A percentile compares a stretch with the other conserved stretches of the same genome.
These are phyloP conservation scores for Ilyonectria destructans DNA, from an alignment of 2,329 filamentous ascomycete genomes.

Conservation along the genomic window DNA sequence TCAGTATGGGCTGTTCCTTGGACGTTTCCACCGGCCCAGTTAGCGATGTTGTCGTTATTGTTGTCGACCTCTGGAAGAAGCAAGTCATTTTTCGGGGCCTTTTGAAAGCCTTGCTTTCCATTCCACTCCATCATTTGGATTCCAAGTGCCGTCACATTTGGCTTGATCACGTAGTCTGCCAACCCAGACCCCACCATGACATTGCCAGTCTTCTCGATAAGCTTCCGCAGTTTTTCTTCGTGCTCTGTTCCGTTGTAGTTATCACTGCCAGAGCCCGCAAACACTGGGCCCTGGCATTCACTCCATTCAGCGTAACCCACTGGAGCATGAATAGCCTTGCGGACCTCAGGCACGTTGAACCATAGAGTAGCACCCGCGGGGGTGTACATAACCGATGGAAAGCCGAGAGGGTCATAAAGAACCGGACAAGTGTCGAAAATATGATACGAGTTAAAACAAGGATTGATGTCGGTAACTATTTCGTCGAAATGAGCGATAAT, in stretches of 20 bases:
- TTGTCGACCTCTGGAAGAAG: slow-evolving; percentile 70
- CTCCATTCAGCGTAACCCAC: slow-evolving; percentile 62
- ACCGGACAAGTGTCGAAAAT: slow-evolving; percentile 80
- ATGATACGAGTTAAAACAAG: slow-evolving; percentile 83
- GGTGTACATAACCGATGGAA: slow-evolving; percentile 76
- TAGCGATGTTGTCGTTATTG: slow-evolving; percentile 56
- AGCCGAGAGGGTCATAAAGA: slow-evolving; percentile 80
- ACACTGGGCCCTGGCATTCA: slow-evolving; percentile 64
- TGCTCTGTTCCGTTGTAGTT: slow-evolving; percentile 60
- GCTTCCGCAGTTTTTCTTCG: slow-evolving; percentile 68
- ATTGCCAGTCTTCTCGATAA: slow-evolving; percentile 82
- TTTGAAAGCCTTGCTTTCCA: slow-evolving; percentile 79
- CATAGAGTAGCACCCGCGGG: slow-evolving; percentile 72
- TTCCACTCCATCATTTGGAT: slow-evolving; percentile 90
- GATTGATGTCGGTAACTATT: slow-evolving; percentile 75
- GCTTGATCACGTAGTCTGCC: slow-evolving; percentile 78
- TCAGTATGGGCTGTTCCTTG: slow-evolving; percentile 82
- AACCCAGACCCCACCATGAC: slow-evolving; percentile 83
- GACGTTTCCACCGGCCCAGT: slow-evolving; percentile 74
- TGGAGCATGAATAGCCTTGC: slow-evolving; percentile 78
- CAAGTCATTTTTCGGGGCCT: slow-evolving; percentile 68
- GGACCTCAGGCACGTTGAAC: slow-evolving; percentile 80
- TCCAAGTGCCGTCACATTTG: slow-evolving; percentile 79
- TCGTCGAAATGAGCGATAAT: slow-evolving; percentile 70
- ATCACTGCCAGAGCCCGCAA: slow-evolving; percentile 62